Conservation (phyloP, 2,329 filamentous ascomycete species). For the Coniochaeta sp. region DNA sequence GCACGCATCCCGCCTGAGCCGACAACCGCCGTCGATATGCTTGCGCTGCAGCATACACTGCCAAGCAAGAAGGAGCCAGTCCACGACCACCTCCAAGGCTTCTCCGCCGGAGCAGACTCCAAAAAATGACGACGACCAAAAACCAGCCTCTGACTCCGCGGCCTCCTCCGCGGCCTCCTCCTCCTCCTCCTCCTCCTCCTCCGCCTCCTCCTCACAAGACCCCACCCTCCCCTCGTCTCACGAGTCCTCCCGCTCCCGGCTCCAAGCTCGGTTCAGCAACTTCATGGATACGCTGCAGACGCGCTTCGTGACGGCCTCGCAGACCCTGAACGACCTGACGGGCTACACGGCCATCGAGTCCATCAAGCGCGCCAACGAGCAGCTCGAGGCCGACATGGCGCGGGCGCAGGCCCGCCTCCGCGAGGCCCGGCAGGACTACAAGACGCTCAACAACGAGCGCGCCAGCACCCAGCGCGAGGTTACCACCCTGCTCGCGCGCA, state of each 20-base stretch:
- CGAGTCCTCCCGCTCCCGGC: conserved; percentile 33
- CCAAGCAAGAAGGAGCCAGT: neutral
- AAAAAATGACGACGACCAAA: neutral
- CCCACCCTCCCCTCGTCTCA: conserved; percentile 36
- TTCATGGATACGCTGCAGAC: conserved; percentile 87
- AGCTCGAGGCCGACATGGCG: conserved; percentile 52
- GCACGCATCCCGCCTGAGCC: neutral
- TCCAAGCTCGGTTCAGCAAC: conserved; percentile 47
- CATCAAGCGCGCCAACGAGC: conserved; percentile 70
- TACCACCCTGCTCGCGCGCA: conserved; percentile 85
- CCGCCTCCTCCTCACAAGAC: conserved; percentile 1
- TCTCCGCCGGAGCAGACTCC: neutral
- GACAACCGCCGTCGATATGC: neutral
- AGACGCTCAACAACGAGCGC: conserved; percentile 74
- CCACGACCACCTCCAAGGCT: neutral
- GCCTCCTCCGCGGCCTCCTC: conserved; percentile 1
- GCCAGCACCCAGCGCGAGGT: conserved; percentile 92
- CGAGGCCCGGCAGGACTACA: conserved; percentile 66
- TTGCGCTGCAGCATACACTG: neutral
- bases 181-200: conserved; percentile 1
- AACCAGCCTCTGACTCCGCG: conserved; percentile 1
- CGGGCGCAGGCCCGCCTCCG: conserved; percentile 60
- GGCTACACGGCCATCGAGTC: conserved; percentile 88
- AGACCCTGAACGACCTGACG: conserved; percentile 87
- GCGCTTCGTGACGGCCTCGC: conserved; percentile 76